These are phyloP conservation scores for Nissolia schottii DNA, from an alignment of 306 rosid species.

Conservation along the genomic window DNA sequence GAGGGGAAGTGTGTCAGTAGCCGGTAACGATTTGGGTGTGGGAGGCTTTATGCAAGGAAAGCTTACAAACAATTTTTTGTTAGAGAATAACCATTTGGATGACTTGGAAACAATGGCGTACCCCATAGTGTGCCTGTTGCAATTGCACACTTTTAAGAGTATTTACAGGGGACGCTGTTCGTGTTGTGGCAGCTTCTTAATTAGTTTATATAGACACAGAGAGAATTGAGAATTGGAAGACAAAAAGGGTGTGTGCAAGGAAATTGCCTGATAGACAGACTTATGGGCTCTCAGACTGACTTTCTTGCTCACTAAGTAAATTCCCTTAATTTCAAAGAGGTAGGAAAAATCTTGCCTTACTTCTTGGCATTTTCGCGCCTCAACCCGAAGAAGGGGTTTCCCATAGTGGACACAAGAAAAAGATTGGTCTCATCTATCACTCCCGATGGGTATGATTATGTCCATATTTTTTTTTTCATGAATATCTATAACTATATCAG, in stretches of 20 bases:
- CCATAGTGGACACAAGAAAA: neutral
- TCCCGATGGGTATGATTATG: no score
- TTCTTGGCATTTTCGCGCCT: slow-evolving; percentile 13
- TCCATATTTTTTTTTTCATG: no score
- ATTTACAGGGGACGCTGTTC: neutral
- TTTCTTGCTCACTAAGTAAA: neutral
- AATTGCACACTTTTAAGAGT: neutral
- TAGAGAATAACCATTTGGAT: slow-evolving; percentile 30
- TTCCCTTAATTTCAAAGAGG: neutral
- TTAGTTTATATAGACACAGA: neutral
- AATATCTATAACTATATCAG: no score
- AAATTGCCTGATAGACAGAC: slow-evolving; percentile 26
- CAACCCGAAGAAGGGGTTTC: neutral
- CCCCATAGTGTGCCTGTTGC: neutral
- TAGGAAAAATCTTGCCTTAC: neutral
- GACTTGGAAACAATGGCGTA: slow-evolving; percentile 12
- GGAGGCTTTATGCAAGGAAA: slow-evolving; percentile 24
- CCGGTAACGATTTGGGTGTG: neutral
- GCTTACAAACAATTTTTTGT: neutral
- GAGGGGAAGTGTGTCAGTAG: neutral
- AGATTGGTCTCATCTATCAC: no score
- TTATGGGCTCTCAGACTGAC: slow-evolving; percentile 10
- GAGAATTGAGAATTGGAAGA: neutral
- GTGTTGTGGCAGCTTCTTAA: neutral
- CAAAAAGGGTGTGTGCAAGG: slow-evolving; percentile 10